Evolutionary conservation across 352 stramenopile genomes (phyloP), one percentile per base, ranked within the genome.

Genomic region (Elongisporangium undulatum): DNA sequence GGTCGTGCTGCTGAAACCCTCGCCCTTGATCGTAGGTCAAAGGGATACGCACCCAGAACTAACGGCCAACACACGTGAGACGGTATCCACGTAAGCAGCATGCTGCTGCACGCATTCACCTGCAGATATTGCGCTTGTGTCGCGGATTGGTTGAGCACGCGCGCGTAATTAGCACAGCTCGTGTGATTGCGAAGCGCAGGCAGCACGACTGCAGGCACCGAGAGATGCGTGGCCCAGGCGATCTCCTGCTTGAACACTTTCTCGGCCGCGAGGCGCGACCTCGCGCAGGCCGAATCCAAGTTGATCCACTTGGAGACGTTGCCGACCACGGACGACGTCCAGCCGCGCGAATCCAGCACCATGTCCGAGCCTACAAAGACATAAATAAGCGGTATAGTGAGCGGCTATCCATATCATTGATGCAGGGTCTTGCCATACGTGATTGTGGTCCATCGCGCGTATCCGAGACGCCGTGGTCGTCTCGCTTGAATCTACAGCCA

Each of bases 201-300:
- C 22, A 98, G 72, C 56, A 99, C 77, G n/a, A 99, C 90, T 15
- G 97, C 93, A 2, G 94, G 80, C 26, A 99, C 85, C 2, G 88
- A 93, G 49, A 99, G 82, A 73, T 99, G 97, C 48, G 85, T 94
- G 20, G 93, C 96, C 95, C 96, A 99, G 53, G 93, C 90, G 26
- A 99, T 72, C 68, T 99, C 96, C 61, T 97, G 77, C 57, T 92
- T 94, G 62, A 97, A 88, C 1, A 77, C 81, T 60, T 84, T 89
- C 59, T 95, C 87, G 12, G 79, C 81, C 15, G 67, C 65, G 12
- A 86, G 57, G 0, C 89, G 84, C 10, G 61, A 58, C 21, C 62
- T 56, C 21, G 66, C 53, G 41, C 74, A 84, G 20, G 58, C 23
- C 1, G 72, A 64, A 52, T 97, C 89, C 49, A 90, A 56, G 49